Evolutionary conservation across 306 rosid genomes (phyloP), one percentile per base, ranked within the genome.

Genomic region (Lagenaria siceraria): DNA sequence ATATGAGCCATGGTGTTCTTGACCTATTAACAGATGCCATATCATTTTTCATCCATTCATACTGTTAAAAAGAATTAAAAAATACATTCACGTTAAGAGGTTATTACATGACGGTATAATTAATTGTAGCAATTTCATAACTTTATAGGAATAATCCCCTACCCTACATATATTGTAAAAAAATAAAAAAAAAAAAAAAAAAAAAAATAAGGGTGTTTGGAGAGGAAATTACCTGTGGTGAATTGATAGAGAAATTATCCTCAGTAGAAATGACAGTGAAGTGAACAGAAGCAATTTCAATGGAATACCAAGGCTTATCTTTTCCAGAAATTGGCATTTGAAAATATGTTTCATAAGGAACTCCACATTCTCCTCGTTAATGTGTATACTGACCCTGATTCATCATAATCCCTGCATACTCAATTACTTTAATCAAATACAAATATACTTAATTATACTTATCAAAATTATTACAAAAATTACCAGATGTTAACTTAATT

Each of bases 261-360:
- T 94, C 98, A 42, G 98, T 94, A 40, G 97, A 94, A 15, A 91
- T 90, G 14, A 91, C 72, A 35, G 91, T 94, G 81, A 94, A 82
- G 82, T 94, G 95, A 75, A 89, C 89, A 80, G 91, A 87, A 76
- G 48, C 97, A 79, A 91, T 89, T 75, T 94, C 96, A 76, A 90
- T 89, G 27, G 97, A 91, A 82, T 90, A 91, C 97, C 97, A 94
- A 79, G 98, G 98, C 74, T 90, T 85, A 80, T 94, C 98, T 84
- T 87, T 89, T 70, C 75, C 90, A 29, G 55, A 4, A 42, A 81
- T 89, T 78, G 98, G 98, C 98, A 94, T 94, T 29, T 83, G 94
- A 83, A 91, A 94, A 66, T 91, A 91, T 61, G 95, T 84, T 80
- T 94, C 97, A 29, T 94, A 94, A 14, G 98, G 88, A 46, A 94